Evolutionary conservation across 202 grass and related monocot genomes (phyloP).

Genomic region (Zizania palustris): DNA sequence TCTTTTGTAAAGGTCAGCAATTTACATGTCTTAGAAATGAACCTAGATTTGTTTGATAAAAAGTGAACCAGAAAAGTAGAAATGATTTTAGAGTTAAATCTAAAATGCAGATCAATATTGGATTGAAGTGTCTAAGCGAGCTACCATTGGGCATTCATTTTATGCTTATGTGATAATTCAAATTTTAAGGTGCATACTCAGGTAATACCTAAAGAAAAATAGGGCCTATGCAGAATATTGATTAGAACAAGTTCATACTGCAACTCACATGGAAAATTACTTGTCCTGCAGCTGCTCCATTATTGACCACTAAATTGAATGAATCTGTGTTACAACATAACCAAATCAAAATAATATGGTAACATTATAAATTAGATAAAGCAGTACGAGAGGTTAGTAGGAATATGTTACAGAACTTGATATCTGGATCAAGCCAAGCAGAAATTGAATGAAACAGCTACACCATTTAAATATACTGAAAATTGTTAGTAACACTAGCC

Average conservation of each 20-base stretch:
- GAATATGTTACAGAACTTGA: not conserved
- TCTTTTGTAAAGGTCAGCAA: not conserved
- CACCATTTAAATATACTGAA: not conserved
- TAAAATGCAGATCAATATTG: not conserved
- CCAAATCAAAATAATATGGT: conserved; percentile 40
- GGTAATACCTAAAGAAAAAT: not conserved
- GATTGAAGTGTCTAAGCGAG: not conserved
- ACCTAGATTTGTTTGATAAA: not conserved
- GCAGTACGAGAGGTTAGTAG: not conserved
- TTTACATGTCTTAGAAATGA: not conserved
- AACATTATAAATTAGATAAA: not conserved
- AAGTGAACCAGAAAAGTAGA: not conserved
- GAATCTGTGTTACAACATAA: conserved; percentile 53
- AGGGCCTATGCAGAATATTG: not conserved
- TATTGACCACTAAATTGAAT: conserved; percentile 87
- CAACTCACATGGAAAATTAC: conserved; percentile 90
- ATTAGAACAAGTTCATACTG: conserved; percentile 3
- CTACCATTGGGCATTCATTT: not conserved
- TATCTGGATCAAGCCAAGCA: not conserved
- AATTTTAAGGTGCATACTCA: not conserved
- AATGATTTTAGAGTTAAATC: not conserved
- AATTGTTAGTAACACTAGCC: conserved; percentile 13
- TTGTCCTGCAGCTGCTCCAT: conserved; percentile 82
- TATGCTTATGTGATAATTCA: not conserved
- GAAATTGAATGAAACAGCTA: not conserved